A percentile compares a stretch with the other conserved stretches of the same genome.
phyloP scores from a whole-genome alignment of 495 filamentous ascomycete species.

The Eremomyces bilateralis region DNA sequence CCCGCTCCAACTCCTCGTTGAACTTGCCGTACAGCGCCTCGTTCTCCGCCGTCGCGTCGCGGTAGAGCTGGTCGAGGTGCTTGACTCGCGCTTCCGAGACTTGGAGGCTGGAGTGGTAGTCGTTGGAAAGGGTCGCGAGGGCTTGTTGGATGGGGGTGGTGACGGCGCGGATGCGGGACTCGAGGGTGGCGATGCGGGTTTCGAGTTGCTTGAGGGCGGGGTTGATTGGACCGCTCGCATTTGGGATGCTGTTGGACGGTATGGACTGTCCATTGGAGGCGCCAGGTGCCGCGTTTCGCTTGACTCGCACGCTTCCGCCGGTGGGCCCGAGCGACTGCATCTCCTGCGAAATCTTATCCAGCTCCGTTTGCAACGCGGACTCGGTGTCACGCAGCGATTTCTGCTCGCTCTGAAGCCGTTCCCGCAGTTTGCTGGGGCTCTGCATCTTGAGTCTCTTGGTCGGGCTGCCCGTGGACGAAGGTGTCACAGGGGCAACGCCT shows the following conservation, averaged over 20 bases:
- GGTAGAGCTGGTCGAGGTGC: conserved; percentile 74
- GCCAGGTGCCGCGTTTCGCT: not conserved
- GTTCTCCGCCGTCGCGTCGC: conserved; percentile 77
- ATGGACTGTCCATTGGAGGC: not conserved
- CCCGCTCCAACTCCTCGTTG: conserved; percentile 70
- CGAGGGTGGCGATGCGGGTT: conserved; percentile 36
- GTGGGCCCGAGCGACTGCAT: conserved; percentile 35
- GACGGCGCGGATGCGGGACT: conserved; percentile 38
- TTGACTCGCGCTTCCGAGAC: conserved; percentile 57
- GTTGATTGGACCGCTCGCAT: not conserved
- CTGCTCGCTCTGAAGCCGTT: conserved; percentile 67
- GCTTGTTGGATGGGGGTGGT: conserved; percentile 37
- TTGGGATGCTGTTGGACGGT: conserved; percentile 4
- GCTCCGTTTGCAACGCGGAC: conserved; percentile 45
- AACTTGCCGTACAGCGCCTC: conserved; percentile 86
- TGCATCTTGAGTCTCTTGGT: conserved; percentile 53
- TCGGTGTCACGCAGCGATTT: conserved; percentile 47
- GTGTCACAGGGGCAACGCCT: conserved; percentile 5
- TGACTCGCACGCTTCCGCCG: not conserved
- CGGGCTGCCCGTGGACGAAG: not conserved
- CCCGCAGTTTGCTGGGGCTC: conserved; percentile 78
- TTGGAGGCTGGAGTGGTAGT: conserved; percentile 45
- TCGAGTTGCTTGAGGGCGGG: conserved; percentile 28
- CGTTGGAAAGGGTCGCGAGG: conserved; percentile 37
- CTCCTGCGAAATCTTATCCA: conserved; percentile 66